A percentile compares a stretch with the other conserved stretches of the same genome.
phyloP scores from a whole-genome alignment of 306 rosid genomes.

The Cucurbita pepo region DNA sequence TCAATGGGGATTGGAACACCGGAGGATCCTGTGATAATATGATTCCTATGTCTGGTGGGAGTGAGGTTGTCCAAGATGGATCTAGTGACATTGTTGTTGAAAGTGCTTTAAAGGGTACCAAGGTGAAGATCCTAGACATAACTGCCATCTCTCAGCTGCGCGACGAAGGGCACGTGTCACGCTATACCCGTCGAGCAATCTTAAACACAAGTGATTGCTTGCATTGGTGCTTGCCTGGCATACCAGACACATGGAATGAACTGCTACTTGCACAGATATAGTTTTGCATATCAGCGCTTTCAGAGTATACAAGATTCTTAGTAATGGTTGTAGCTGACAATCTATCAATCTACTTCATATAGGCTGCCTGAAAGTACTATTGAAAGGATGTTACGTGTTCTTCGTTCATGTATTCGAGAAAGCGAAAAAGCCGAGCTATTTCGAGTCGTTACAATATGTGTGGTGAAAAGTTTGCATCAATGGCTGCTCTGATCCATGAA shows the following conservation, averaged over 20 bases:
- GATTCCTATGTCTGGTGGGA: slow-evolving; percentile 48
- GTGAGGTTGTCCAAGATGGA: slow-evolving; percentile 45
- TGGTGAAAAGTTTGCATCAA: not conserved
- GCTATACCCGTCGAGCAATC: slow-evolving; percentile 40
- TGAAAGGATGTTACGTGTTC: not conserved
- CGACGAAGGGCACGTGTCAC: slow-evolving; percentile 89
- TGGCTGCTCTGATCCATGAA: not conserved
- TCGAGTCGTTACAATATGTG: not conserved
- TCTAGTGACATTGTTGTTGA: slow-evolving; percentile 44
- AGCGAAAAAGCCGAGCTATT: not conserved
- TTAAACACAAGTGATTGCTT: slow-evolving; percentile 58
- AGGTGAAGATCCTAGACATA: slow-evolving; percentile 60
- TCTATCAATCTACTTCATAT: not conserved
- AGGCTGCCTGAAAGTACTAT: not conserved
- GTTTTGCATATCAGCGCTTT: not conserved
- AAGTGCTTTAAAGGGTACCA: slow-evolving; percentile 65
- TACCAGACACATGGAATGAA: slow-evolving; percentile 94
- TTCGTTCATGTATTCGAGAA: not conserved
- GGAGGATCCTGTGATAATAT: slow-evolving; percentile 75
- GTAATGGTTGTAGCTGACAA: not conserved
- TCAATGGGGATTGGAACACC: slow-evolving; percentile 85
- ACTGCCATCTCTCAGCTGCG: slow-evolving; percentile 73
- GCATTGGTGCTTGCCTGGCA: slow-evolving; percentile 92
- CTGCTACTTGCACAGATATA: slow-evolving; percentile 69
- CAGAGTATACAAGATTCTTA: not conserved